A percentile compares a stretch with the other conserved stretches of the same genome.
phyloP scores from a whole-genome alignment of 2,329 filamentous ascomycete genomes.

The Cladosporium sp. region DNA sequence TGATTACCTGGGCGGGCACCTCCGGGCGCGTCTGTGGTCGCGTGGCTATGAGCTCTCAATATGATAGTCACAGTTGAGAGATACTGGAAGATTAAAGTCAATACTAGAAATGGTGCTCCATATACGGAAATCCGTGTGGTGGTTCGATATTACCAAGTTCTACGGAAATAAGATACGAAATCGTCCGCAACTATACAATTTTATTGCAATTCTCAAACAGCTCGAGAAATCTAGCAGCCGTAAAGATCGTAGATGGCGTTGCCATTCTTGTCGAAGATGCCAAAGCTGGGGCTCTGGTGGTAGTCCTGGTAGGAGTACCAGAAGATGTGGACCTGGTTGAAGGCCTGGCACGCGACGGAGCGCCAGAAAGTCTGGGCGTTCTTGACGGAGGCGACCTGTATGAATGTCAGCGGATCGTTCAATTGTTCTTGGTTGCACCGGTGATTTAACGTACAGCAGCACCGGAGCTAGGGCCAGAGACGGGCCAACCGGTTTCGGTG shows the following conservation, averaged over 20 bases:
- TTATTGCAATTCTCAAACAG: too few relatives aligned
- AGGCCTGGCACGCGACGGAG: constrained; percentile 53
- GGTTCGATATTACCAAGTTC: too few relatives aligned
- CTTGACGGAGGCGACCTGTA: constrained; percentile 41
- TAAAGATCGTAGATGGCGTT: constrained; percentile 27
- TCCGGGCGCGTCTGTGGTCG: too few relatives aligned
- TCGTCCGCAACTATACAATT: too few relatives aligned
- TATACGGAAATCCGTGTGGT: too few relatives aligned
- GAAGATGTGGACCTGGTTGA: constrained; percentile 49
- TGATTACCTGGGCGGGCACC: neutral
- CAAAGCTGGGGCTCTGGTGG: constrained; percentile 33
- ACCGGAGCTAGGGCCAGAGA: constrained; percentile 48
- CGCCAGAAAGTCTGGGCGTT: constrained; percentile 59
- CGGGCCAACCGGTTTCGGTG: constrained; percentile 53
- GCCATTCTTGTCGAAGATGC: constrained; percentile 32
- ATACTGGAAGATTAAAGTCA: too few relatives aligned
- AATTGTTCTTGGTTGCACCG: neutral
- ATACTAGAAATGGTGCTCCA: too few relatives aligned
- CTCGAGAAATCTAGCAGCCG: constrained; percentile 1
- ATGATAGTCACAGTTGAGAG: too few relatives aligned
- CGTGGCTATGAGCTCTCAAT: too few relatives aligned
- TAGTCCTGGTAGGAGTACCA: constrained; percentile 58
- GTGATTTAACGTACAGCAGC: constrained; percentile 33
- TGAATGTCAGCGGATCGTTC: neutral
- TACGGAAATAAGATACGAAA: too few relatives aligned